A percentile compares a stretch with the other conserved stretches of the same genome.
These are phyloP conservation scores for Colletotrichum sp. DNA, from an alignment of 2,329 filamentous ascomycete genomes.

Conservation along the genomic window DNA sequence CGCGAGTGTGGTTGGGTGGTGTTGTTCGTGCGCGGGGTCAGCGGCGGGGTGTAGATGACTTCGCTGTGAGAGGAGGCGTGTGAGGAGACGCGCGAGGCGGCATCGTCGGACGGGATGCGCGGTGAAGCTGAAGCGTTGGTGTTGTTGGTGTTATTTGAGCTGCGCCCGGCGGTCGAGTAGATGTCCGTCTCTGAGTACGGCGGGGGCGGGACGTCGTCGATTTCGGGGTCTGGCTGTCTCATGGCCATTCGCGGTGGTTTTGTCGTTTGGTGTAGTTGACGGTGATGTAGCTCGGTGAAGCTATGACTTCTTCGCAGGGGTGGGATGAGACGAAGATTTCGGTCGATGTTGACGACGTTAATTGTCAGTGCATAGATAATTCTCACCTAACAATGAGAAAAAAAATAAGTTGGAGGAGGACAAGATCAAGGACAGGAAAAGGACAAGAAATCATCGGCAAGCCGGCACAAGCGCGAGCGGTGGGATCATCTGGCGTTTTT, in stretches of 20 bases:
- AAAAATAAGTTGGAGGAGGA: conserved; percentile 21
- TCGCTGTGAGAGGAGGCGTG: conserved; percentile 41
- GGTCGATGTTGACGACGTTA: conserved; percentile 11
- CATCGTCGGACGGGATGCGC: conserved; percentile 34
- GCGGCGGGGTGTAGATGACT: conserved; percentile 56
- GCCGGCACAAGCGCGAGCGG: neutral
- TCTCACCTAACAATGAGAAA: neutral
- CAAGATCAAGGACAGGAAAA: conserved; percentile 1
- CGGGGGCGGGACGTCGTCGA: conserved; percentile 52
- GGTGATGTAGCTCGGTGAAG: neutral
- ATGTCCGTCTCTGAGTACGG: conserved; percentile 64
- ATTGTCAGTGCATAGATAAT: neutral
- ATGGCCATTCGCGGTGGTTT: conserved; percentile 4
- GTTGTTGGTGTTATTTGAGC: neutral
- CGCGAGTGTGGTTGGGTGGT: neutral
- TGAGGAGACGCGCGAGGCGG: conserved; percentile 40
- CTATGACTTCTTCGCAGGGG: neutral
- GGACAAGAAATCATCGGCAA: conserved; percentile 1
- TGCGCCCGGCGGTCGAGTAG: conserved; percentile 46
- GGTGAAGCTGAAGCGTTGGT: conserved; percentile 8
- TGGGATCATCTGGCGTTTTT: conserved; percentile 14
- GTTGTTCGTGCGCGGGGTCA: conserved; percentile 44
- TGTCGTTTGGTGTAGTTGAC: neutral
- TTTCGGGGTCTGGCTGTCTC: conserved; percentile 3
- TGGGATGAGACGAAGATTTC: neutral